These are phyloP conservation scores for Caloboletus inedulis DNA, from an alignment of 1,284 basidiomycete genomes.

Conservation along the genomic window DNA sequence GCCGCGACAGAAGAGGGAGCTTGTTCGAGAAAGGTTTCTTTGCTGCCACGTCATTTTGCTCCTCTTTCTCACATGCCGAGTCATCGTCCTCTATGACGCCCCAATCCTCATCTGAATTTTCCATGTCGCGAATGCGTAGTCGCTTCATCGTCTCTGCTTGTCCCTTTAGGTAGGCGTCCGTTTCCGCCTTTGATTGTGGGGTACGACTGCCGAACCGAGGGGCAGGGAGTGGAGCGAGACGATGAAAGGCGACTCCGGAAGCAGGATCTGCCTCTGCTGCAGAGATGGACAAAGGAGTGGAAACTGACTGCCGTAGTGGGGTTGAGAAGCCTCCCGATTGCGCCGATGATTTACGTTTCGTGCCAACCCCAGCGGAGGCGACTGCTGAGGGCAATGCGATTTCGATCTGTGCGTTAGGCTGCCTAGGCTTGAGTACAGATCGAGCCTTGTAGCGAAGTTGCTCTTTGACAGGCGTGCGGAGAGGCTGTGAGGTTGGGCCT, in stretches of 20 bases:
- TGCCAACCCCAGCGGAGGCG: constrained; percentile 43
- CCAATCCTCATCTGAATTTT: constrained; percentile 43
- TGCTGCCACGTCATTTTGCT: constrained; percentile 34
- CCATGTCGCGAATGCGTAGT: constrained; percentile 58
- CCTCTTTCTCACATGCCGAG: constrained; percentile 47
- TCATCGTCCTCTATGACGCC: constrained; percentile 42
- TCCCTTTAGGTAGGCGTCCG: constrained; percentile 56
- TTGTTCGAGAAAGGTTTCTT: constrained; percentile 27
- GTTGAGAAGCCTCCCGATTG: constrained; percentile 37
- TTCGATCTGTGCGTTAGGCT: constrained; percentile 30
- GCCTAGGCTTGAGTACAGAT: constrained; percentile 32
- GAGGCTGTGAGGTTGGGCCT: constrained; percentile 42
- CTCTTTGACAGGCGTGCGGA: constrained; percentile 56
- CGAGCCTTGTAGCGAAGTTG: constrained; percentile 33
- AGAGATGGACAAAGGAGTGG: constrained; percentile 50
- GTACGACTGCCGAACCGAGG: constrained; percentile 53
- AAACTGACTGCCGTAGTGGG: constrained; percentile 42
- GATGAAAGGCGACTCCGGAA: constrained; percentile 47
- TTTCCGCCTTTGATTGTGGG: constrained; percentile 59
- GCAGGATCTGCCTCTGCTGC: constrained; percentile 35
- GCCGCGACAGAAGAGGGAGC: constrained; percentile 23
- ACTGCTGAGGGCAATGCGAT: constrained; percentile 13
- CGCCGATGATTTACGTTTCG: constrained; percentile 59
- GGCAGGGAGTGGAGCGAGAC: constrained; percentile 61
- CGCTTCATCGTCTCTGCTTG: constrained; percentile 66